Percentiles rank a stretch among this genome's conserved stretches.
Evolutionary conservation across 2,329 filamentous ascomycete genomes (phyloP).

Genomic region (Talaromyces sp.): DNA sequence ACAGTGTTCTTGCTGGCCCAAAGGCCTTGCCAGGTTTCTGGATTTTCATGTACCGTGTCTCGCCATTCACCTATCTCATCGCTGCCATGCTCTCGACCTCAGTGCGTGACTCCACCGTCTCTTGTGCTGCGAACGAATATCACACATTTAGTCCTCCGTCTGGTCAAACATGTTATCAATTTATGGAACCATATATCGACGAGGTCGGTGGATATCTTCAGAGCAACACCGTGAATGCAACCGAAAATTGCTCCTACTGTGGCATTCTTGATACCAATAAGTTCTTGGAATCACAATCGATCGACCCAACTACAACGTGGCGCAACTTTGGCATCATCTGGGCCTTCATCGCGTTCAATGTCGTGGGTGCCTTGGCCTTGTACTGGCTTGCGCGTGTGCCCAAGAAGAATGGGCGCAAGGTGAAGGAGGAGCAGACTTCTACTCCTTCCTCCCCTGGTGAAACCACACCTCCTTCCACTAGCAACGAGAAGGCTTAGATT

Average conservation of each 20-base stretch:
- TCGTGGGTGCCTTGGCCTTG: conserved; percentile 43
- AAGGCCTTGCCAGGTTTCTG: conserved; percentile 63
- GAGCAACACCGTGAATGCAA: conserved; percentile 53
- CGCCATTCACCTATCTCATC: conserved; percentile 60
- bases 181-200: conserved; percentile 55
- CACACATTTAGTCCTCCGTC: conserved; percentile 43
- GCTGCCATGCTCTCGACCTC: conserved; percentile 36
- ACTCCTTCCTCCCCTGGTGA: neutral
- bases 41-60: conserved; percentile 70
- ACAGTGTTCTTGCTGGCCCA: conserved; percentile 57
- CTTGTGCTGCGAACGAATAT: conserved; percentile 31
- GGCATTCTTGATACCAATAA: conserved; percentile 39
- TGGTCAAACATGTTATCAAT: conserved; percentile 56
- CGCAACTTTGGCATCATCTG: conserved; percentile 53
- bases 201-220: conserved; percentile 52
- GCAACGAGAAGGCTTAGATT: neutral
- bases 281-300: conserved; percentile 45
- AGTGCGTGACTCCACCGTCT: conserved; percentile 22
- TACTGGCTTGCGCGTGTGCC: conserved; percentile 54
- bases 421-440: neutral
- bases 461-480: neutral
- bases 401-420: conserved; percentile 6
- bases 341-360: conserved; percentile 50
- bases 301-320: conserved; percentile 44
- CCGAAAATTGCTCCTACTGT: conserved; percentile 53